Percentiles rank a stretch among this genome's conserved stretches.
Evolutionary conservation across 352 stramenopile species (phyloP).

Genomic region (Nothophytophthora sp.): DNA sequence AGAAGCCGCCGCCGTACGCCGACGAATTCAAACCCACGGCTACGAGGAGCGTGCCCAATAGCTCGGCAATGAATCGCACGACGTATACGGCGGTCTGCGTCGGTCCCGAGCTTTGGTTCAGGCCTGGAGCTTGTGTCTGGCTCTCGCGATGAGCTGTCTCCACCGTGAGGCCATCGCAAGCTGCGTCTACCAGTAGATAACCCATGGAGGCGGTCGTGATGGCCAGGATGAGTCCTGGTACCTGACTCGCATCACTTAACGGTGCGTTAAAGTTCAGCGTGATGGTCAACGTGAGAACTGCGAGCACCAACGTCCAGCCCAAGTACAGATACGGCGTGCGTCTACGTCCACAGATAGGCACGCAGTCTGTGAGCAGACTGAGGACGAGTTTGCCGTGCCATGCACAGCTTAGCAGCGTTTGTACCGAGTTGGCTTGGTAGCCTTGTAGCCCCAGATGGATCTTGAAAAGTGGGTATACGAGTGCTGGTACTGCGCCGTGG

Average conservation of each 20-base stretch:
- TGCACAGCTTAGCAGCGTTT: constrained; percentile 61
- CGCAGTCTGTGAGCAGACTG: constrained; percentile 61
- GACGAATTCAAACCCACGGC: constrained; percentile 63
- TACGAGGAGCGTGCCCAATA: constrained; percentile 53
- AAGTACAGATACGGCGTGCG: constrained; percentile 74
- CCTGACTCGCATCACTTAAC: constrained; percentile 9
- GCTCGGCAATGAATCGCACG: constrained; percentile 54
- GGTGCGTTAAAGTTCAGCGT: constrained; percentile 23
- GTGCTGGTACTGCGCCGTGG: constrained; percentile 60
- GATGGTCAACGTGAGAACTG: constrained; percentile 38
- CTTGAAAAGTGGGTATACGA: constrained; percentile 80
- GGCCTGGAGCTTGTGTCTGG: constrained; percentile 13
- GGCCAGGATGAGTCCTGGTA: constrained; percentile 52
- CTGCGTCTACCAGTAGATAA: constrained; percentile 59
- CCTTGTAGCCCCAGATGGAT: constrained; percentile 64
- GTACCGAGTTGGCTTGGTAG: constrained; percentile 61
- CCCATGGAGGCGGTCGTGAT: constrained; percentile 54
- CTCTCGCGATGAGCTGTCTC: constrained; percentile 70
- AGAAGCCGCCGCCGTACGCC: constrained; percentile 53
- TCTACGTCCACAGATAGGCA: constrained; percentile 55
- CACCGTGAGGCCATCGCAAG: constrained; percentile 76
- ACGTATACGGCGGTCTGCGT: constrained; percentile 61
- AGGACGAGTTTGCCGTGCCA: constrained; percentile 73
- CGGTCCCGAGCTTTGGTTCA: constrained; percentile 15
- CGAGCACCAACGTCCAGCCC: constrained; percentile 46